These are phyloP conservation scores for Nepenthes gracilis DNA, from an alignment of 148 eudicot species.

Conservation along the genomic window DNA sequence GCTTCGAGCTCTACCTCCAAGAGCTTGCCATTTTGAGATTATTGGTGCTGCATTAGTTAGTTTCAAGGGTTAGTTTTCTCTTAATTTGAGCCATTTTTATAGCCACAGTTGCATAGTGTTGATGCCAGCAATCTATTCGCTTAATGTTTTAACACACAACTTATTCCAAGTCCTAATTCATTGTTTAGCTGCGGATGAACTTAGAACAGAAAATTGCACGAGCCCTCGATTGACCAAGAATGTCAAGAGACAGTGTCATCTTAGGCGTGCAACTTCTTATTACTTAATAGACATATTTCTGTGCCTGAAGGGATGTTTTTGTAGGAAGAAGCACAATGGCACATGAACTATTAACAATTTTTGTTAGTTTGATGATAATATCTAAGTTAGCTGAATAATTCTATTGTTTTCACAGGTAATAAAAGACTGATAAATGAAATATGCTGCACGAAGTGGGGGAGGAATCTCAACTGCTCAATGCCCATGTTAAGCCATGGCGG, in stretches of 20 bases:
- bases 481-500: no score
- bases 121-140: background rate
- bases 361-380: no score
- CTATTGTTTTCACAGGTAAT: no score
- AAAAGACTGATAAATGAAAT: no score
- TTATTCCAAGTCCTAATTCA: background rate
- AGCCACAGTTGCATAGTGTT: background rate
- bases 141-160: no score
- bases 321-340: no score
- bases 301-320: slow-evolving; percentile 1
- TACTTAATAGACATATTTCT: slow-evolving; percentile 3
- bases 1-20: slow-evolving; percentile 68
- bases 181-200: background rate
- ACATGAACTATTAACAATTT: no score
- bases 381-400: no score
- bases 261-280: background rate
- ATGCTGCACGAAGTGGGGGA: no score
- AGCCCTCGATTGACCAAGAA: background rate
- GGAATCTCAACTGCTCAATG: no score
- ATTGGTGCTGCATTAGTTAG: background rate
- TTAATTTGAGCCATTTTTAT: background rate
- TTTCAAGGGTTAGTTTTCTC: slow-evolving; percentile 7
- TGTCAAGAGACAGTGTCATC: background rate
- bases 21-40: slow-evolving; percentile 80
- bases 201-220: background rate